phyloP scores from a whole-genome alignment of 176 grass and related monocot genomes.

The Paspalum vaginatum region DNA sequence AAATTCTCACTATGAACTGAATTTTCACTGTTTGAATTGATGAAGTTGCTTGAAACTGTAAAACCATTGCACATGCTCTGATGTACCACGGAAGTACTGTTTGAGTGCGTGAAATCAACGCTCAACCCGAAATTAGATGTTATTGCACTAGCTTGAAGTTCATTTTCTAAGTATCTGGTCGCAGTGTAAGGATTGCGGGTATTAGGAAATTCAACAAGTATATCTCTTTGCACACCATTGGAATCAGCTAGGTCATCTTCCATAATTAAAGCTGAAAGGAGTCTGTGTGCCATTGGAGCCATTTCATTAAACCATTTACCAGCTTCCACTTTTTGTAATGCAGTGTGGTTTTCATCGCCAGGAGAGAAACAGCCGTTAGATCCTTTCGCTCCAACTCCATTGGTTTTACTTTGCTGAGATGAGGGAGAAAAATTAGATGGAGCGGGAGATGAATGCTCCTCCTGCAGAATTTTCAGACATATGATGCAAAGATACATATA shows the following conservation, averaged over 20 bases:
- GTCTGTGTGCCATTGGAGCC: slow-evolving; percentile 69
- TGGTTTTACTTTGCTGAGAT: slow-evolving; percentile 47
- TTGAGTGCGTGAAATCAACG: slow-evolving; percentile 50
- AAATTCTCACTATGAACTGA: slow-evolving; percentile 50
- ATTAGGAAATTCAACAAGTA: slow-evolving; percentile 47
- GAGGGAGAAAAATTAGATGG: slow-evolving; percentile 51
- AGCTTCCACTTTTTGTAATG: slow-evolving; percentile 38
- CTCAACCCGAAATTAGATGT: slow-evolving; percentile 47
- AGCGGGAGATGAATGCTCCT: slow-evolving; percentile 43
- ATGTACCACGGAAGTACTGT: slow-evolving; percentile 43
- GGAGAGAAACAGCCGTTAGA: slow-evolving; percentile 32
- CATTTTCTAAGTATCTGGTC: slow-evolving; percentile 52
- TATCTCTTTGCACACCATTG: slow-evolving; percentile 39
- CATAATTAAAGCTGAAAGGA: slow-evolving; percentile 80
- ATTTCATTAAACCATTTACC: slow-evolving; percentile 61
- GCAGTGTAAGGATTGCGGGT: slow-evolving; percentile 41
- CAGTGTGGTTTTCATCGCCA: slow-evolving; percentile 14
- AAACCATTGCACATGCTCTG: slow-evolving; percentile 60
- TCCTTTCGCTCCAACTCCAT: slow-evolving; percentile 41
- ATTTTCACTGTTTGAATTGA: slow-evolving; percentile 47
- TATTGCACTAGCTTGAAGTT: slow-evolving; percentile 38
- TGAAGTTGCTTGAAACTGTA: slow-evolving; percentile 57
- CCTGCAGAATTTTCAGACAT: slow-evolving; percentile 44
- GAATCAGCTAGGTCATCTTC: slow-evolving; percentile 58
- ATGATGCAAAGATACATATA: slow-evolving; percentile 17